Percentiles rank a stretch among this genome's conserved stretches.
Evolutionary conservation across 139 green algal species (phyloP).

Genomic region (Chlorella sorokiniana): DNA sequence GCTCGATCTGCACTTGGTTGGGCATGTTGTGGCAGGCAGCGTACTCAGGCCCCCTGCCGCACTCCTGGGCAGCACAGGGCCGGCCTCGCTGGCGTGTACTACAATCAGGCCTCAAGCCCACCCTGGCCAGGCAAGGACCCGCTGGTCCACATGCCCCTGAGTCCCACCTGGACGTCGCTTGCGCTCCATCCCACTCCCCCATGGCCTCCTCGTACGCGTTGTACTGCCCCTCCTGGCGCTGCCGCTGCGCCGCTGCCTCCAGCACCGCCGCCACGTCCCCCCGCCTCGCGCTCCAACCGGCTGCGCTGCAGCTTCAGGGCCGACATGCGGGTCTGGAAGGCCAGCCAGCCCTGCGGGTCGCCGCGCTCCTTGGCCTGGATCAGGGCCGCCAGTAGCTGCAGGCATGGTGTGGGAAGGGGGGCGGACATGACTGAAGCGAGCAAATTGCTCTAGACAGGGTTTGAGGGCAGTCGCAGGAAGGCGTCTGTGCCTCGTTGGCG

Average conservation of each 20-base stretch:
- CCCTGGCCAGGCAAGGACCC: too few relatives aligned
- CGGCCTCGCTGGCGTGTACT: too few relatives aligned
- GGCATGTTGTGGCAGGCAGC: too few relatives aligned
- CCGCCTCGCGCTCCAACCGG: constrained; percentile 48
- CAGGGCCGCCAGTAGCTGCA: constrained; percentile 44
- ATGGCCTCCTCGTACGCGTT: constrained; percentile 29
- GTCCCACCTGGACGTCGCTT: not conserved
- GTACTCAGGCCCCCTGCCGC: too few relatives aligned
- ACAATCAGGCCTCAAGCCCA: not conserved
- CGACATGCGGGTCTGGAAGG: constrained; percentile 60
- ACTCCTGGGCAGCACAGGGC: too few relatives aligned
- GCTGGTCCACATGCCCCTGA: not conserved
- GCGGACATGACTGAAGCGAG: too few relatives aligned
- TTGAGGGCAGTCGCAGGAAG: too few relatives aligned
- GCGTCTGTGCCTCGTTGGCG: too few relatives aligned
- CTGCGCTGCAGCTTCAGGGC: constrained; percentile 68
- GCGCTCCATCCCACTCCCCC: constrained; percentile 15
- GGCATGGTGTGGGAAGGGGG: not conserved
- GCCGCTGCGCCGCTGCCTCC: not conserved
- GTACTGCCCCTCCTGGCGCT: constrained; percentile 12
- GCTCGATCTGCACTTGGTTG: not conserved
- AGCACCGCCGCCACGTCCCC: constrained; percentile 53
- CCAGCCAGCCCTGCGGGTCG: constrained; percentile 56
- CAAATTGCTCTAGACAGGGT: too few relatives aligned
- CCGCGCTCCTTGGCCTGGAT: constrained; percentile 51